Conservation (phyloP, 139 green algal species). For the Volvox reticuliferus region DNA sequence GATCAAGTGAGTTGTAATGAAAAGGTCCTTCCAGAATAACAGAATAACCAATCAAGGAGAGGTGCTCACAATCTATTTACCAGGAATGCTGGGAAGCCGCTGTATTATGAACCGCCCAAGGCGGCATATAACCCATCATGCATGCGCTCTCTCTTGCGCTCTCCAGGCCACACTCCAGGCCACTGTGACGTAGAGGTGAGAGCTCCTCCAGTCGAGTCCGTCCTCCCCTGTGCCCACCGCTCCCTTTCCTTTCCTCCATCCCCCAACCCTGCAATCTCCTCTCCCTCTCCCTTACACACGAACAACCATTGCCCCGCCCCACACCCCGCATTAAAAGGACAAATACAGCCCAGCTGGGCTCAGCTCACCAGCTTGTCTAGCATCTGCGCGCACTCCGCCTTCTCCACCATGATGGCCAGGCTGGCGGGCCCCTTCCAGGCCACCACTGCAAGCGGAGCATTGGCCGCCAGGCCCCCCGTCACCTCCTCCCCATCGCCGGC, state of each 20-base stretch:
- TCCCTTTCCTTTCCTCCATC: background rate
- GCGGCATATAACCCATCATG: too few species aligned
- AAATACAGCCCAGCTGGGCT: background rate
- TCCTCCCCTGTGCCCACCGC: background rate
- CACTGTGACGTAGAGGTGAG: too few species aligned
- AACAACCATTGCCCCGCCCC: background rate
- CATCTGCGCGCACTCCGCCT: conserved; percentile 81
- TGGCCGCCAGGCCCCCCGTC: conserved; percentile 65
- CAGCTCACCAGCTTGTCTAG: conserved; percentile 69
- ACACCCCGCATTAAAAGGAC: background rate
- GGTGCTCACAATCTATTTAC: too few species aligned
- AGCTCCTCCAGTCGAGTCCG: background rate
- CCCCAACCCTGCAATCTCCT: background rate
- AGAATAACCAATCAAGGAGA: too few species aligned
- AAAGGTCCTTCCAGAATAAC: too few species aligned
- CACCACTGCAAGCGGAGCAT: conserved; percentile 80
- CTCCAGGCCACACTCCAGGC: too few species aligned
- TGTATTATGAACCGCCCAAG: too few species aligned
- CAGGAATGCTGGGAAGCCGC: too few species aligned
- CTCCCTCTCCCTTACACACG: too few species aligned
- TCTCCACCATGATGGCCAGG: conserved; percentile 85
- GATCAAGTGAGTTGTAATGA: too few species aligned
- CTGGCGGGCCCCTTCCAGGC: conserved; percentile 85
- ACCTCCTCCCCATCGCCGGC: conserved; percentile 37
- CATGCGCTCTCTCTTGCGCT: too few species aligned